Evolutionary conservation across 441 rosid species (phyloP), one percentile per base, ranked within the genome.

Genomic region (Pelargonium cotyledonis): DNA sequence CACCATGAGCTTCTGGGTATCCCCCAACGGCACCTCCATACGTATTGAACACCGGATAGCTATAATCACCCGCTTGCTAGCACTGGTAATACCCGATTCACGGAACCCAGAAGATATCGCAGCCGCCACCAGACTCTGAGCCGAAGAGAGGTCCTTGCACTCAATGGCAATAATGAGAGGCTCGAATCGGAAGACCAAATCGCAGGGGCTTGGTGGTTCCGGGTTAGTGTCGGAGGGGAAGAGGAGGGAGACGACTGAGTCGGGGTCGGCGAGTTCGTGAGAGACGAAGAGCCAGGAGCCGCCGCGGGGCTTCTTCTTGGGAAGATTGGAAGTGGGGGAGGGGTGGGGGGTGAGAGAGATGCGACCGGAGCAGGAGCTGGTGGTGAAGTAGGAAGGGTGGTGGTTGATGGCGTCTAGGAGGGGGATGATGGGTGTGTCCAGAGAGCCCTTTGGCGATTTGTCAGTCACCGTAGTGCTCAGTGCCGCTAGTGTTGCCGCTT

Each of bases 321-420:
- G 21, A 29, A 73, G 2, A 26, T 70, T 7, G 26, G 67, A 12
- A 47, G 65, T 12, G 66, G 74, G 66, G 60, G 70, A 73, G 26
- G 97, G 95, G 3, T 88, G 92, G 31, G 95, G 83, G 66, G 89
- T 86, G 76, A 94, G 84, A 6, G 96, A 91, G 82, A 94, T 81
- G 38, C 97, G 95, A 69, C 96, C 96, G 72, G 96, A 91, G 84
- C 97, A 94, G 43, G 97, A 91, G 69, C 97, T 89, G 65, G 96
- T 91, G 70, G 97, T 91, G 89, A 84, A 94, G 88, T 82, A 94
- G 9, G 82, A 81, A 41, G 85, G 86, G 80, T 91, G 97, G 68
- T 77, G 65, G 78, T 91, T 93, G 77, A 91, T 69, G 76, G 81
- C 72, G 78, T 82, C 67, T 78, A 93, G 85, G 63, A 93, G 92